Conservation (phyloP, 2,329 filamentous ascomycete genomes). For the Alternaria arborescens region DNA sequence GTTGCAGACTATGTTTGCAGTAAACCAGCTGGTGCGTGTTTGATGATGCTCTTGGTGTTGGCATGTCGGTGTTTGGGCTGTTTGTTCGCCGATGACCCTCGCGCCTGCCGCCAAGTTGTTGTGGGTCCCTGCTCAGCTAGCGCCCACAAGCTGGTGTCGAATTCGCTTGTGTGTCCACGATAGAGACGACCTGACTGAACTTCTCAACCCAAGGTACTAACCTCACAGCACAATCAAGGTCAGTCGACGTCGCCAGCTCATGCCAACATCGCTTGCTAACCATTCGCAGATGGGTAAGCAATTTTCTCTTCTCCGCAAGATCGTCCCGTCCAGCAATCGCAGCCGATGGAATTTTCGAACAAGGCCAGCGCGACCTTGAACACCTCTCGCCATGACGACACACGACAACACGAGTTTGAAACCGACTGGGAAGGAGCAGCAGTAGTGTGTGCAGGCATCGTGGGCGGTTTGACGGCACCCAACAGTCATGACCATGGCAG, state of each 20-base stretch:
- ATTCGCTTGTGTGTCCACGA: slow-evolving; percentile 20
- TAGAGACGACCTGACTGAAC: slow-evolving; percentile 36
- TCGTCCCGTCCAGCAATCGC: slow-evolving; percentile 44
- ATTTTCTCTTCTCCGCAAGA: slow-evolving; percentile 30
- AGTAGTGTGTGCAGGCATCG: background rate
- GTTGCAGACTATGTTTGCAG: background rate
- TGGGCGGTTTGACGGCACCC: background rate
- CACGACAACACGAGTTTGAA: background rate
- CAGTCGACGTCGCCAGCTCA: slow-evolving; percentile 38
- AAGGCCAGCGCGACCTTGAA: slow-evolving; percentile 25
- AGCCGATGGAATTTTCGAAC: slow-evolving; percentile 36
- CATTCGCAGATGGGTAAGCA: slow-evolving; percentile 69
- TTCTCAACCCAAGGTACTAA: slow-evolving; percentile 49
- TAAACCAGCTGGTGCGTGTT: background rate
- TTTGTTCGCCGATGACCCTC: slow-evolving; percentile 29
- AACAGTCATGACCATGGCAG: background rate
- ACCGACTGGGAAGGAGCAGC: background rate
- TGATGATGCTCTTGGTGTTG: slow-evolving; percentile 2
- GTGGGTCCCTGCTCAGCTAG: slow-evolving; percentile 24
- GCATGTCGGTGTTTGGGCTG: slow-evolving; percentile 35
- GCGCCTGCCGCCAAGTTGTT: slow-evolving; percentile 23
- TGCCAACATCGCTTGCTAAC: slow-evolving; percentile 35
- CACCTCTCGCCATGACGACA: slow-evolving; percentile 9
- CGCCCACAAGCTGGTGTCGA: slow-evolving; percentile 35
- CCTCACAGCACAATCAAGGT: slow-evolving; percentile 65